Base-by-base conservation (phyloP, 257 asterid species). In the Leonotis leonurus region DNA sequence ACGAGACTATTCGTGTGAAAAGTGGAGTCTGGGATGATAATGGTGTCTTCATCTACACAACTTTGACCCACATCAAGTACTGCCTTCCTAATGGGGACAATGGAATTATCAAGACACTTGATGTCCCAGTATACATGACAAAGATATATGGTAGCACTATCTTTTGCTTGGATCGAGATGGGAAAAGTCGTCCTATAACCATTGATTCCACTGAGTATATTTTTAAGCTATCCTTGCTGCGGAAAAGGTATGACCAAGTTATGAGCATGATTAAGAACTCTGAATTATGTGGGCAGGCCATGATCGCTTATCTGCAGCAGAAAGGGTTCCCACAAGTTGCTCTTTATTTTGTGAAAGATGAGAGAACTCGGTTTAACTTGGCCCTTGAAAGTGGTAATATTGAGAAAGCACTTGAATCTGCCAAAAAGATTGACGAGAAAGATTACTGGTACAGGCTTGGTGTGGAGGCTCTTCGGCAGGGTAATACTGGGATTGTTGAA, bases 11-110 rank as follows among this genome's bases (percentile, higher is more conserved):
- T 64, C 95, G 99, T 41, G 97, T 92, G 65, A 92, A 92, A 80
- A 92, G 96, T 73, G 99, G 99, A 73, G 96, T 88, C 5, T 93
- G 99, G 99, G 97, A 93, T 74, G 99, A 89, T 64, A 89, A 85
- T 50, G 99, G 99, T 13, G 96, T 89, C 51, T 93, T 93, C 73
- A 89, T 93, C 26, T 89, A 93, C 48, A 89, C 99, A 0, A 93
- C 99, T 13, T 60, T 93, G 62, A 93, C 96, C 11, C 97, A 93
- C 76, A 87, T 93, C 77, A 93, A 93, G 81, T 93, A 92, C 69
- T 92, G 99, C 80, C 93, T 92, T 51, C 99, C 96, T 14, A 92
- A 89, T 33, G 99, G 98, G 33, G 99, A 89, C 55, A 89, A 85
- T 78, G 99, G 99, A 43, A 92, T 89, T 43, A 85, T 92, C 64